These are phyloP conservation scores for Dendrobium huoshanense DNA, from an alignment of 106 monocot genomes.

Conservation along the genomic window DNA sequence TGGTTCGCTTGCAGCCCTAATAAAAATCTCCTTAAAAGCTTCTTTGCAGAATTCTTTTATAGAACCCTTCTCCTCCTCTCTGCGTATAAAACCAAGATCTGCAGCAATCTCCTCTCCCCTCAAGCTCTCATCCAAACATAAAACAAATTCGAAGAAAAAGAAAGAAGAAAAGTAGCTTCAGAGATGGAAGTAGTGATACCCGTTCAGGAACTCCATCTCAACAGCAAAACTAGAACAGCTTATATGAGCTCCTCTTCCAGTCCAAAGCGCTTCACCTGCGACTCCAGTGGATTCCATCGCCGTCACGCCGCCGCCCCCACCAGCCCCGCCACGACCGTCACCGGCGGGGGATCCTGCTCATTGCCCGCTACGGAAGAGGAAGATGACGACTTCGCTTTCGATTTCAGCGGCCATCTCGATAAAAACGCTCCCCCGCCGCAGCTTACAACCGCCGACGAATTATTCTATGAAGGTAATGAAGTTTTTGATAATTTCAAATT, in stretches of 20 bases:
- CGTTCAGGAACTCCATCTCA: constrained; percentile 26
- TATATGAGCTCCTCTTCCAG: constrained; percentile 39
- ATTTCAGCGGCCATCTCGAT: background rate
- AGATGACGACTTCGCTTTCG: constrained; percentile 5
- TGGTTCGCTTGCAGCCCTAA: too few species aligned
- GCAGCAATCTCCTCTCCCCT: background rate
- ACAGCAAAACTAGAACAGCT: constrained; percentile 19
- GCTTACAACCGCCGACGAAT: constrained; percentile 47
- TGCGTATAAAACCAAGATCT: background rate
- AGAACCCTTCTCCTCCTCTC: background rate
- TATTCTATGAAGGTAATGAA: constrained; percentile 42
- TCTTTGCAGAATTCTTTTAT: too few species aligned
- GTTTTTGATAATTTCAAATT: too few species aligned
- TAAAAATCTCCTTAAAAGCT: too few species aligned
- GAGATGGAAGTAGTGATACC: constrained; percentile 20
- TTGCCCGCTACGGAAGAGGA: background rate
- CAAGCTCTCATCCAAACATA: too few species aligned
- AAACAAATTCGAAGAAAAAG: background rate
- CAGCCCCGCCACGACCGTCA: background rate
- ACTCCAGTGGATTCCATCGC: constrained; percentile 23
- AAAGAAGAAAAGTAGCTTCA: background rate
- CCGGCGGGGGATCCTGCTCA: background rate
- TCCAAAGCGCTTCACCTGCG: background rate
- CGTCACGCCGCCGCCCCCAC: background rate
- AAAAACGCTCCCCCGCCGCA: background rate